Evolutionary conservation across 2,329 filamentous ascomycete species (phyloP).

Genomic region (Pleurostoma richardsiae): DNA sequence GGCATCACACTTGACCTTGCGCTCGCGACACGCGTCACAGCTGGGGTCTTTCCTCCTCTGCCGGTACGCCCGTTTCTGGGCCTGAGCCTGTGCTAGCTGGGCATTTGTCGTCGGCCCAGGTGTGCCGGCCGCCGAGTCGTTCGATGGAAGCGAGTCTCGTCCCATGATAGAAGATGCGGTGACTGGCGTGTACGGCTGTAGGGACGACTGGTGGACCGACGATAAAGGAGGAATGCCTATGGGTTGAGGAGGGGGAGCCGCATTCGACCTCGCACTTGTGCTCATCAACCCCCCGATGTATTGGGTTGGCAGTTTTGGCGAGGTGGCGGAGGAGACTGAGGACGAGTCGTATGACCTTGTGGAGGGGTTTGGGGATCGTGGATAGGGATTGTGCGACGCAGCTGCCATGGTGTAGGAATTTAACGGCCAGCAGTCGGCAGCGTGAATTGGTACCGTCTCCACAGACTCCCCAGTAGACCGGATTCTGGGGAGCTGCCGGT

Average conservation of each 20-base stretch:
- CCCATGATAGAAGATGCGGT: constrained; percentile 44
- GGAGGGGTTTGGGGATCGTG: constrained; percentile 57
- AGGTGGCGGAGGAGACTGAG: constrained; percentile 57
- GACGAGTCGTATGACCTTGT: constrained; percentile 60
- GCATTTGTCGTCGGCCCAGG: constrained; percentile 37
- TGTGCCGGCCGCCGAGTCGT: constrained; percentile 51
- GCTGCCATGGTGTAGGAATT: constrained; percentile 44
- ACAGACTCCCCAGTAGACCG: constrained; percentile 30
- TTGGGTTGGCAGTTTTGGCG: constrained; percentile 48
- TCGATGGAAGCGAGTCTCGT: constrained; percentile 56
- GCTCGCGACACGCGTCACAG: constrained; percentile 91
- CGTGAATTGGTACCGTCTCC: constrained; percentile 28
- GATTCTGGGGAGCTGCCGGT: constrained; percentile 28
- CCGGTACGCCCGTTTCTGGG: constrained; percentile 89
- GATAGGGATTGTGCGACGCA: constrained; percentile 50
- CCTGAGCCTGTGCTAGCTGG: constrained; percentile 42
- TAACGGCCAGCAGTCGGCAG: constrained; percentile 23
- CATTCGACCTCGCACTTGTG: constrained; percentile 43
- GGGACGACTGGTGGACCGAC: constrained; percentile 35
- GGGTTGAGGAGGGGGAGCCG: constrained; percentile 43
- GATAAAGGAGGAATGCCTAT: constrained; percentile 48
- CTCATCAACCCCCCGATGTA: constrained; percentile 49
- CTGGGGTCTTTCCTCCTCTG: constrained; percentile 95
- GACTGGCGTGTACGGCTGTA: constrained; percentile 50
- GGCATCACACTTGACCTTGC: constrained; percentile 86